These are phyloP conservation scores for Ceratobasidium sp. DNA, from an alignment of 1,284 basidiomycete species.

Conservation along the genomic window DNA sequence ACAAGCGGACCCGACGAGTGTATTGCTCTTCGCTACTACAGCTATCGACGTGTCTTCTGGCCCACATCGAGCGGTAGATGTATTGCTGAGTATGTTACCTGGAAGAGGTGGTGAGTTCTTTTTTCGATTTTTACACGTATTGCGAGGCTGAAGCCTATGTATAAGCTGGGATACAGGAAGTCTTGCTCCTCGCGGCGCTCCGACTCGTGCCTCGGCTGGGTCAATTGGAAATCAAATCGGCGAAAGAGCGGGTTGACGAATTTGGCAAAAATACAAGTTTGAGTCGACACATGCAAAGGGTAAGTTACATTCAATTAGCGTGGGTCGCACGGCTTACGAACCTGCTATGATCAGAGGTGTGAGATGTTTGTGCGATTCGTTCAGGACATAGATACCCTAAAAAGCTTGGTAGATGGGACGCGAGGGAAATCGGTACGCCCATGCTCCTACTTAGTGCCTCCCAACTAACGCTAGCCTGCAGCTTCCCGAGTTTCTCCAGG, in stretches of 20 bases:
- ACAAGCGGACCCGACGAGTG: neutral
- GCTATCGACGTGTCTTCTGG: neutral
- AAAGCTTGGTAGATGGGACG: conserved; percentile 5
- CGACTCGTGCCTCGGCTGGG: conserved; percentile 13
- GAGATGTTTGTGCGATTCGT: conserved; percentile 20
- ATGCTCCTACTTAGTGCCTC: neutral
- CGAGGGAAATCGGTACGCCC: neutral
- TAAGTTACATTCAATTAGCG: neutral
- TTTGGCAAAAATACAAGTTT: neutral
- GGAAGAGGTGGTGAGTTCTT: conserved; percentile 16
- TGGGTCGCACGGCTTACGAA: neutral
- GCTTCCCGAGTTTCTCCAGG: conserved; percentile 34
- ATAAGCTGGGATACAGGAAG: conserved; percentile 33
- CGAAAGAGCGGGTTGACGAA: neutral
- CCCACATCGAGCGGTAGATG: neutral
- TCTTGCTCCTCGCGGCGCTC: conserved; percentile 21
- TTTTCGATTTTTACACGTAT: neutral
- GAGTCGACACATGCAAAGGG: conserved; percentile 20
- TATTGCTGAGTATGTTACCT: conserved; percentile 6
- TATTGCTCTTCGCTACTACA: conserved; percentile 23
- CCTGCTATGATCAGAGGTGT: conserved; percentile 5
- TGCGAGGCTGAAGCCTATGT: neutral
- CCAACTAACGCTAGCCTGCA: neutral
- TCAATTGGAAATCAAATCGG: neutral
- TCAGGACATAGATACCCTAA: neutral